Percentiles rank a stretch among this genome's conserved stretches.
These are phyloP conservation scores for Exophiala spinifera DNA, from an alignment of 2,329 filamentous ascomycete species.

Conservation along the genomic window DNA sequence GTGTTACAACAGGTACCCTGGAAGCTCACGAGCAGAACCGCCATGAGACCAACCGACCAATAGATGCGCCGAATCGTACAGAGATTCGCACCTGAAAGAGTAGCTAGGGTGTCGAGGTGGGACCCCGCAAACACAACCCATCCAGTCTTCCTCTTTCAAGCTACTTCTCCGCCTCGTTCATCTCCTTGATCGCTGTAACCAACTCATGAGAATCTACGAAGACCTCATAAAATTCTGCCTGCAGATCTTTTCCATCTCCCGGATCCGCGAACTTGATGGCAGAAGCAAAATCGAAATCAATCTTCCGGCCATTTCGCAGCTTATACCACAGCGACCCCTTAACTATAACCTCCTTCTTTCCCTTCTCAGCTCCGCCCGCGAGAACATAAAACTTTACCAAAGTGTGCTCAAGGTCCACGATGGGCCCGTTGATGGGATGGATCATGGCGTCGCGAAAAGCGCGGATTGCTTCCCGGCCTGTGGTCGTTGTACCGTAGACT, in stretches of 20 bases:
- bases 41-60: conserved; percentile 1
- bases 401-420: conserved; percentile 21
- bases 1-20: neutral
- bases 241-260: conserved; percentile 5
- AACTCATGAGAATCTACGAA: conserved; percentile 18
- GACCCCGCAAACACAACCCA: conserved; percentile 2
- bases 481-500: conserved; percentile 13
- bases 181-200: conserved; percentile 19
- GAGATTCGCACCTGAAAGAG: neutral
- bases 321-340: conserved; percentile 23
- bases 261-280: conserved; percentile 10
- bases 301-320: conserved; percentile 17
- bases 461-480: conserved; percentile 20
- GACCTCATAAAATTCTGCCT: conserved; percentile 20
- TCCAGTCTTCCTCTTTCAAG: neutral
- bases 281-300: conserved; percentile 19
- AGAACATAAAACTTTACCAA: conserved; percentile 17
- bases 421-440: conserved; percentile 19
- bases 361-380: conserved; percentile 11
- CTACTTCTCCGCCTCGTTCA: conserved; percentile 11
- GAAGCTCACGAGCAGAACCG: conserved; percentile 3
- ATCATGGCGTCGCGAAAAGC: conserved; percentile 17
- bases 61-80: neutral
- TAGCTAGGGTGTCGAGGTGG: neutral
- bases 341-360: conserved; percentile 17